Evolutionary conservation across 352 stramenopile genomes (phyloP), one percentile per base, ranked within the genome.

Genomic region (Phytophthora sojae): DNA sequence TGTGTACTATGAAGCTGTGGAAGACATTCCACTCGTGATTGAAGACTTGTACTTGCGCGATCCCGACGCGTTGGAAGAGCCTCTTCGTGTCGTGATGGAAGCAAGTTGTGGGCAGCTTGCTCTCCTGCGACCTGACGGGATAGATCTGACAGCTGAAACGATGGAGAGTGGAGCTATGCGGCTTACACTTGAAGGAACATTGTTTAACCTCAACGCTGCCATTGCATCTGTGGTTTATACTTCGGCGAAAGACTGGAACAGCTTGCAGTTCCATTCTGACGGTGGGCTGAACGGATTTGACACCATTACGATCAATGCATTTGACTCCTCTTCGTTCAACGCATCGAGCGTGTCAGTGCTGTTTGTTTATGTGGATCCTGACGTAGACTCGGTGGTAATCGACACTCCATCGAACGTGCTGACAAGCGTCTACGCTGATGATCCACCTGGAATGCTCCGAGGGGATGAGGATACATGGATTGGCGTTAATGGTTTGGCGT

Each of bases 181-280:
- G 50, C 29, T 89, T 23, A 76, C 58, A 0, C 49, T 94, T 19
- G 58, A 60, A 15, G 86, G 84, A 7, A 64, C 67, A 6, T 57
- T 92, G 11, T 15, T 9, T 19, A 66, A 85, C 12, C 44, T 94
- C 35, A 88, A 90, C 44, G 65, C 59, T 6, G 83, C 80, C 6
- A 53, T 94, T 2, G 57, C 76, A 6, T 63, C 64, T n/a, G 29
- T 92, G 7, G 61, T 80, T 25, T 94, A 86, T 67, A 86, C 77
- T 26, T 90, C 86, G 12, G 81, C 73, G 2, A 66, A 54, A 29
- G 49, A 94, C 72, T 94, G 86, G 86, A 94, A 94, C 72, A 94
- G 83, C 23, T 68, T 89, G 39, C 64, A 78, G 49, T 52, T 66
- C 39, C 75, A 47, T 32, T 45, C 67, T 37, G 58, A 76, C 32